Evolutionary conservation across 805 yeast genomes (phyloP), one percentile per base, ranked within the genome.

Genomic region (Komagataella pseudopastoris): DNA sequence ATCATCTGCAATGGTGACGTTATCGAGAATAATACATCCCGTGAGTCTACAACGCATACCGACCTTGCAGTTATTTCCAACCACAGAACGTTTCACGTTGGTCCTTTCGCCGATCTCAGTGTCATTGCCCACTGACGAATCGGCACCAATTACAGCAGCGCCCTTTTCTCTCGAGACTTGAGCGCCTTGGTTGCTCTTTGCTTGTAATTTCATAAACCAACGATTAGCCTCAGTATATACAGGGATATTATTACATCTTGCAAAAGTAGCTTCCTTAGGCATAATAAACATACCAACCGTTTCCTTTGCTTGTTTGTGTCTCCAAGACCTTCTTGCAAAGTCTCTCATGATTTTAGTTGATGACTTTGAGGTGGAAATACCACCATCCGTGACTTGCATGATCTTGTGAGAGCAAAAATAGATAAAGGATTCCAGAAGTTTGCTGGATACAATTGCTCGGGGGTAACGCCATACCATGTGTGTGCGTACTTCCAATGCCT

Each of bases 181-280:
- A 14, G 60, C 56, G 44, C 56, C 58, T 50, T 62, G 59, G 60
- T 60, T 20, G 62, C 52, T 51, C 52, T 70, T 69, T 1, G 90
- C 90, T 59, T 78, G 80, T 45, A 74, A 53, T 61, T 79, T 85
- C 76, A 91, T 75, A 52, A 84, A 74, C 60, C 77, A 74, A 55
- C 99, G 74, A 63, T 89, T 93, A 18, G 95, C 89, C 67, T 93
- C 99, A 80, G 88, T 77, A 64, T 82, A 89, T 1, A 91, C 86
- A 1, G 86, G 76, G 48, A 88, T 70, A 61, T 83, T 87, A 63
- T 88, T 89, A 49, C 85, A 75, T 57, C 98, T 77, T 54, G 87
- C 75, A 60, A 90, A 90, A 2, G 76, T 70, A 10, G 85, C 78
- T 53, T 81, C 78, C 24, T 75, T 71, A 3, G 96, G 96, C 23